A percentile compares a stretch with the other conserved stretches of the same genome.
Evolutionary conservation across 352 stramenopile genomes (phyloP).

Genomic region (Phytophthora citricola): DNA sequence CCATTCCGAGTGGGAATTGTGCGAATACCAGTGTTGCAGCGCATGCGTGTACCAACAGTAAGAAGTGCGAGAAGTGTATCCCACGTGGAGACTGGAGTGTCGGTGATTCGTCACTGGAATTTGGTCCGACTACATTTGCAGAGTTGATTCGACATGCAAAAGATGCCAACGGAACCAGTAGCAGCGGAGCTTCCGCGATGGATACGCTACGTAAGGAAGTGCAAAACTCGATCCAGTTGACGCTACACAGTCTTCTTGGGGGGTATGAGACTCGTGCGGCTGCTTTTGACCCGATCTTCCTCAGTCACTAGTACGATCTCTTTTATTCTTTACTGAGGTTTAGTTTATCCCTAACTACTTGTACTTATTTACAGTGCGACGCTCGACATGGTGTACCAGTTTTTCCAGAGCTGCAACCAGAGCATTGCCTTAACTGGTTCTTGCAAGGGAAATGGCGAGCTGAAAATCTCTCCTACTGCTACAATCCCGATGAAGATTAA

Average conservation of each 20-base stretch:
- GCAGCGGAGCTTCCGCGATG: conserved; percentile 27
- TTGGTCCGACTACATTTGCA: conserved; percentile 64
- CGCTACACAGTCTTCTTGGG: conserved; percentile 48
- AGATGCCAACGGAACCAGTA: conserved; percentile 40
- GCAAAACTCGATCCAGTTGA: conserved; percentile 50
- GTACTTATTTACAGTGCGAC: conserved; percentile 40
- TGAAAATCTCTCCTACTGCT: conserved; percentile 38
- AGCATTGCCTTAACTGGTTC: conserved; percentile 41
- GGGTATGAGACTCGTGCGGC: conserved; percentile 53
- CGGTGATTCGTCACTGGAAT: conserved; percentile 66
- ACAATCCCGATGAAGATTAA: conserved; percentile 48
- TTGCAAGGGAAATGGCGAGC: conserved; percentile 28
- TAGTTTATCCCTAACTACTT: background rate
- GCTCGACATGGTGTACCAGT: conserved; percentile 67
- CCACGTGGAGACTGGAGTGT: conserved; percentile 73
- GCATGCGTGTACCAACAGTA: conserved; percentile 46
- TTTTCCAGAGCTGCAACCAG: conserved; percentile 66
- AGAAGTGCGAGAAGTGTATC: conserved; percentile 65
- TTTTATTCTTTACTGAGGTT: background rate
- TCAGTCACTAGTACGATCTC: conserved; percentile 55
- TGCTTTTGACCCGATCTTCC: conserved; percentile 55
- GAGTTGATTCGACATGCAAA: conserved; percentile 59
- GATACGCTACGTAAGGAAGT: conserved; percentile 44
- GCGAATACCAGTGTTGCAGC: conserved; percentile 57
- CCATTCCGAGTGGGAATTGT: conserved; percentile 54